These are phyloP conservation scores for Spiromastix sp. DNA, from an alignment of 2,329 filamentous ascomycete species.

Conservation along the genomic window DNA sequence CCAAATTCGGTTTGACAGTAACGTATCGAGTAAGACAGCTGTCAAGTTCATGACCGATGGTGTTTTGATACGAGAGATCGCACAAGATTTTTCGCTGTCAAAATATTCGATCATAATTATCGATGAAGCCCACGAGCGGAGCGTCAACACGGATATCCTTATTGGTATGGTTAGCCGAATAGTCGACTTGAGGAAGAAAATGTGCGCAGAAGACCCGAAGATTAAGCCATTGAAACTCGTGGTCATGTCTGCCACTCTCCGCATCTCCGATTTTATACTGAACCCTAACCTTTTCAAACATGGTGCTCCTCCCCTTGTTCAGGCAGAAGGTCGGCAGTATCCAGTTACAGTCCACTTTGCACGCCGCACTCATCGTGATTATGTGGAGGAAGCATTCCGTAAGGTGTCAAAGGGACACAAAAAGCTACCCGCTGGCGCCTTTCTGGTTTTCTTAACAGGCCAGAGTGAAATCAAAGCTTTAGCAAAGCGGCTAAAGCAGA, in stretches of 20 bases:
- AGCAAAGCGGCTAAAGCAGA: slow-evolving; percentile 65
- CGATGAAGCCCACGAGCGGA: slow-evolving; percentile 94
- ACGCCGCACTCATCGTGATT: slow-evolving; percentile 71
- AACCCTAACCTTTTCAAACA: slow-evolving; percentile 69
- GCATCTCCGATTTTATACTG: slow-evolving; percentile 80
- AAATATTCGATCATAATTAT: slow-evolving; percentile 94
- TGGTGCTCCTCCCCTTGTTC: slow-evolving; percentile 66
- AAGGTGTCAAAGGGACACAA: slow-evolving; percentile 82
- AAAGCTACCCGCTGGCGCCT: slow-evolving; percentile 80
- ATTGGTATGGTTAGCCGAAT: slow-evolving; percentile 94
- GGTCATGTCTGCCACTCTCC: slow-evolving; percentile 94
- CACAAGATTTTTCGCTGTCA: slow-evolving; percentile 73
- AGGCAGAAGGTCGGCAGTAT: slow-evolving; percentile 86
- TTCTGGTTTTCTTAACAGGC: slow-evolving; percentile 89
- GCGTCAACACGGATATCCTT: slow-evolving; percentile 95
- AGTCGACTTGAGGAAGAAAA: slow-evolving; percentile 67
- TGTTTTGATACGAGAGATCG: slow-evolving; percentile 82
- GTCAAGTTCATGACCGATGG: slow-evolving; percentile 99
- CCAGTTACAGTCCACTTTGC: slow-evolving; percentile 85
- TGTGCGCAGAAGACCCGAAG: slow-evolving; percentile 60
- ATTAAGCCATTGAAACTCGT: slow-evolving; percentile 78
- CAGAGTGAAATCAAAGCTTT: slow-evolving; percentile 82
- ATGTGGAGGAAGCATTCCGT: slow-evolving; percentile 77
- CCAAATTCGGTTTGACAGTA: slow-evolving; percentile 91
- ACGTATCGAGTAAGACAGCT: slow-evolving; percentile 65